phyloP scores from a whole-genome alignment of 192 early-diverging fungal species.

The Podila epicladia region DNA sequence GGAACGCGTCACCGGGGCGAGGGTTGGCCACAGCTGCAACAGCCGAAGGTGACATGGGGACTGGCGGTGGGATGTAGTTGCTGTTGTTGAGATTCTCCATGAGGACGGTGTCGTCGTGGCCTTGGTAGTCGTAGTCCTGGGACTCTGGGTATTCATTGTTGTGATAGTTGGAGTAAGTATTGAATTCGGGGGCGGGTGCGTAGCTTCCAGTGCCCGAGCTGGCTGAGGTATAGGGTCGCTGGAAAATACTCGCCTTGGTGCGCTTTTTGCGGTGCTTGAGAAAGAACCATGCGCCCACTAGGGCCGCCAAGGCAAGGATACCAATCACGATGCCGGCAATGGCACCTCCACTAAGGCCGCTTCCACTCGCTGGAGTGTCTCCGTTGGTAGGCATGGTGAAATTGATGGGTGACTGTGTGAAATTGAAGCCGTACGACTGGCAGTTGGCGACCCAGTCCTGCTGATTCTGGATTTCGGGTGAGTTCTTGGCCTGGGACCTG shows the following conservation, averaged over 20 bases:
- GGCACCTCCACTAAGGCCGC: constrained; percentile 14
- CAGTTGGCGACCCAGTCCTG: constrained; percentile 26
- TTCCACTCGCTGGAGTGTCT: background rate
- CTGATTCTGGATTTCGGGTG: constrained; percentile 24
- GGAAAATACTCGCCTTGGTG: constrained; percentile 35
- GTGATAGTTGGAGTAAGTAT: constrained; percentile 29
- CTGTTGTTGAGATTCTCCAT: constrained; percentile 36
- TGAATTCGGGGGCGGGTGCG: constrained; percentile 22
- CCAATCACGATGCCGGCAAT: constrained; percentile 32
- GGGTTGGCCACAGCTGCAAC: constrained; percentile 26
- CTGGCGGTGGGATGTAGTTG: constrained; percentile 35
- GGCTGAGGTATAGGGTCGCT: constrained; percentile 31
- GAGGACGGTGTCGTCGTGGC: constrained; percentile 23
- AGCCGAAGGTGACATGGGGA: constrained; percentile 32
- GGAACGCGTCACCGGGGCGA: constrained; percentile 27
- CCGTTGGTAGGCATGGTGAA: constrained; percentile 21
- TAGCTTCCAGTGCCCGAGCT: constrained; percentile 6
- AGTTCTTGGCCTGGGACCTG: constrained; percentile 25
- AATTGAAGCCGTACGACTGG: constrained; percentile 36
- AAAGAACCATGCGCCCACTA: constrained; percentile 14
- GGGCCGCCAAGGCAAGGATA: constrained; percentile 1
- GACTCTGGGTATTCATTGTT: constrained; percentile 19
- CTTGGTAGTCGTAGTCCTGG: constrained; percentile 3
- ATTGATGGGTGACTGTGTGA: constrained; percentile 21
- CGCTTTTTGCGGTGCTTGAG: constrained; percentile 9